Evolutionary conservation across 129 eudicot genomes (phyloP).

Genomic region (Artemisia annua): DNA sequence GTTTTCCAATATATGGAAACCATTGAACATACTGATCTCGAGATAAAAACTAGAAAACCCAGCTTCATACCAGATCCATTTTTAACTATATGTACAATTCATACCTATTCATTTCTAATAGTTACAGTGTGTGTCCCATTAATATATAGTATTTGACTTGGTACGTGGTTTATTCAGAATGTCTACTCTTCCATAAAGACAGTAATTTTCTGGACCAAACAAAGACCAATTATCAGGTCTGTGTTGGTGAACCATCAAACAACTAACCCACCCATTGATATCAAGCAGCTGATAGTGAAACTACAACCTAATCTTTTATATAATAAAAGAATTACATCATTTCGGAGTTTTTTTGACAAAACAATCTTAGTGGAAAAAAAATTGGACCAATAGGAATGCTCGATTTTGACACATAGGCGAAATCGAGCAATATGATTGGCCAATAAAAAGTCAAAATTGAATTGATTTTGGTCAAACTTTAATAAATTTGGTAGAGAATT

Average conservation of each 20-base stretch:
- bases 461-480: no score
- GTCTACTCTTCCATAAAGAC: background rate
- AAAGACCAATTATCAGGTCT: background rate
- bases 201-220: slow-evolving; percentile 9
- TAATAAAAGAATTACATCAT: no score
- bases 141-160: slow-evolving; percentile 6
- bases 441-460: no score
- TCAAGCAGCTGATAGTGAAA: background rate
- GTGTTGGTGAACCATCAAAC: background rate
- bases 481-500: no score
- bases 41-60: slow-evolving; percentile 1
- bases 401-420: no score
- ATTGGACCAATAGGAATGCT: no score
- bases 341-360: no score
- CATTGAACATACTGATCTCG: slow-evolving; percentile 9
- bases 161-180: background rate
- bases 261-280: background rate
- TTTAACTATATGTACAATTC: background rate
- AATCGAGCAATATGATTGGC: no score
- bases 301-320: background rate
- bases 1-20: slow-evolving; percentile 1
- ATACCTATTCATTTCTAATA: slow-evolving; percentile 6
- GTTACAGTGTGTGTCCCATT: background rate
- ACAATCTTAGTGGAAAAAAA: no score
- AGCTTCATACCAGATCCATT: background rate